Evolutionary conservation across 768 basidiomycete genomes (phyloP).

Genomic region (Tricholomella constricta): DNA sequence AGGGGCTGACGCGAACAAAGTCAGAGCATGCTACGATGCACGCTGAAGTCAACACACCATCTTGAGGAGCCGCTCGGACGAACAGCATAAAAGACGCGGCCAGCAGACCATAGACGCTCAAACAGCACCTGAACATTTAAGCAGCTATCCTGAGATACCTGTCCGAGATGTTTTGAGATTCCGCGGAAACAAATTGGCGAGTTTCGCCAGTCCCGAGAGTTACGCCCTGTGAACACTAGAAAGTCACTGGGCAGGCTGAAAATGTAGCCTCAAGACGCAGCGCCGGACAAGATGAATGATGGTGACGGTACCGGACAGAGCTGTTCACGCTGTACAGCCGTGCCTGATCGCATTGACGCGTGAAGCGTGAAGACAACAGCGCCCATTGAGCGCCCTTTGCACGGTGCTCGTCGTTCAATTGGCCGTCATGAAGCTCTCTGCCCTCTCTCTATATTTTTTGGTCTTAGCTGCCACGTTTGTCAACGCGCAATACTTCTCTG

Average conservation of each 20-base stretch:
- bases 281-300: neutral
- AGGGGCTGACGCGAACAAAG: slow-evolving; percentile 49
- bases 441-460: slow-evolving; percentile 33
- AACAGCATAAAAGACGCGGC: slow-evolving; percentile 9
- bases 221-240: neutral
- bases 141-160: neutral
- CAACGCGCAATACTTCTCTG: slow-evolving; percentile 74
- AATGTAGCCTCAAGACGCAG: neutral
- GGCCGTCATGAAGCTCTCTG: slow-evolving; percentile 53
- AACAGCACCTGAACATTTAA: slow-evolving; percentile 12
- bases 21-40: slow-evolving; percentile 6
- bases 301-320: neutral
- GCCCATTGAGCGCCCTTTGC: neutral
- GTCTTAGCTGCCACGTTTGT: slow-evolving; percentile 39
- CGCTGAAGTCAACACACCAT: slow-evolving; percentile 35
- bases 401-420: slow-evolving; percentile 1
- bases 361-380: neutral
- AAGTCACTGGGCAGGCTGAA: neutral
- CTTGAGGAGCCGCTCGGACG: slow-evolving; percentile 34
- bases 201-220: neutral
- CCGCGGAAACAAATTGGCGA: neutral
- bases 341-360: slow-evolving; percentile 2
- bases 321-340: neutral
- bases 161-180: neutral
- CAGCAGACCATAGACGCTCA: slow-evolving; percentile 17